These are phyloP conservation scores for Leptodontidium sp. DNA, from an alignment of 2,329 filamentous ascomycete genomes.

Conservation along the genomic window DNA sequence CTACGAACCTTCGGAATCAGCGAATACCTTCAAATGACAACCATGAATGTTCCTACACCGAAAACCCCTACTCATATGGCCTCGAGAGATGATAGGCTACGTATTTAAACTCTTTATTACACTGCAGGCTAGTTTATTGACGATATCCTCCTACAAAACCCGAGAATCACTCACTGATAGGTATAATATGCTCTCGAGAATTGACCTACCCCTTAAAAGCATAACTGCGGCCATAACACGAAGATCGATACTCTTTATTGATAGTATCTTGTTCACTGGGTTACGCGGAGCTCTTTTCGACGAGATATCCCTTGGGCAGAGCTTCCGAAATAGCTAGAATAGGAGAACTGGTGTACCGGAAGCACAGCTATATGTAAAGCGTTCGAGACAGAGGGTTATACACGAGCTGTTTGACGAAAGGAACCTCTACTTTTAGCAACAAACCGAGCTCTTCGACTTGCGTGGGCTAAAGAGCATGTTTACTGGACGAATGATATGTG, in stretches of 20 bases:
- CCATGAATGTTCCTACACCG: background rate
- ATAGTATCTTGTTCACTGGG: background rate
- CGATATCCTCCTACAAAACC: slow-evolving; percentile 16
- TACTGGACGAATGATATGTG: slow-evolving; percentile 22
- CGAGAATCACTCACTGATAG: background rate
- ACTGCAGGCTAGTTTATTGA: background rate
- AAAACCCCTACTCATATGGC: background rate
- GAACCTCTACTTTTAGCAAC: slow-evolving; percentile 15
- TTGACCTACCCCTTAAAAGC: too few species aligned
- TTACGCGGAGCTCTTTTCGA: background rate
- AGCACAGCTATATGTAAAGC: slow-evolving; percentile 10
- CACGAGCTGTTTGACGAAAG: background rate
- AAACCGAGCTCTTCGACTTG: slow-evolving; percentile 10
- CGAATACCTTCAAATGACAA: slow-evolving; percentile 32
- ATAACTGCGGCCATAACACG: too few species aligned
- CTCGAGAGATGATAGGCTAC: slow-evolving; percentile 24
- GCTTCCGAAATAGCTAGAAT: slow-evolving; percentile 6
- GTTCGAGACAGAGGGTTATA: slow-evolving; percentile 28
- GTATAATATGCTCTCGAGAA: too few species aligned
- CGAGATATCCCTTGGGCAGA: slow-evolving; percentile 18
- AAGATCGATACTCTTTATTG: background rate
- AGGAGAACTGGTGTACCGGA: background rate
- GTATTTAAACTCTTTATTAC: slow-evolving; percentile 26
- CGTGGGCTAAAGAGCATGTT: slow-evolving; percentile 19
- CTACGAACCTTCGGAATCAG: background rate